Conservation (phyloP, 495 filamentous ascomycete species). For the Penicillium egyptiacum region DNA sequence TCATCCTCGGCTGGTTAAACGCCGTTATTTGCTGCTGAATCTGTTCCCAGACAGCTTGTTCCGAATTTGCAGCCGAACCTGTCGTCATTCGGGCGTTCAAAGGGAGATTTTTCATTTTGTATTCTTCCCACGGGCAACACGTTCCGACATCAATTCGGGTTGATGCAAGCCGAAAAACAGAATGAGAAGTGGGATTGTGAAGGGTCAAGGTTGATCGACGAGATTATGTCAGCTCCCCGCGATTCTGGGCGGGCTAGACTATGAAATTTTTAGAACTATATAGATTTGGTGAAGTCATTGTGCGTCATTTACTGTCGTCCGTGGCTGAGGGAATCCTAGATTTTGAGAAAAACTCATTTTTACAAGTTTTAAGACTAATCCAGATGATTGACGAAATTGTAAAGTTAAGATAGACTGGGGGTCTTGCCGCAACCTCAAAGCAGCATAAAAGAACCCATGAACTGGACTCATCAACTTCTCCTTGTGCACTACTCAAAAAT, state of each 20-base stretch:
- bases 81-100: conserved; percentile 27
- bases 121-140: background rate
- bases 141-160: conserved; percentile 18
- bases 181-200: background rate
- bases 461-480: background rate
- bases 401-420: conserved; percentile 1
- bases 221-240: conserved; percentile 28
- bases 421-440: conserved; percentile 9
- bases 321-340: conserved; percentile 1
- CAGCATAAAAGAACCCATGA: conserved; percentile 5
- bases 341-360: background rate
- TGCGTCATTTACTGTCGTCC: conserved; percentile 28
- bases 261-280: conserved; percentile 1
- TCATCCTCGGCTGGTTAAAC: conserved; percentile 38
- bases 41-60: conserved; percentile 9
- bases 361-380: background rate
- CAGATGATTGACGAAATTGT: conserved; percentile 5
- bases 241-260: conserved; percentile 16
- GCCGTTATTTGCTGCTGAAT: conserved; percentile 31
- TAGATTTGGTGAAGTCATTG: conserved; percentile 29
- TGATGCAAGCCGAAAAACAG: conserved; percentile 17
- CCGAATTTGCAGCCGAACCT: conserved; percentile 26
- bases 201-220: conserved; percentile 13
- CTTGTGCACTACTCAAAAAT: background rate
- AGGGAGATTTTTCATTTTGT: background rate